A percentile compares a stretch with the other conserved stretches of the same genome.
Evolutionary conservation across 2,329 filamentous ascomycete genomes (phyloP).

Genomic region (Albophoma yamanashiensis): DNA sequence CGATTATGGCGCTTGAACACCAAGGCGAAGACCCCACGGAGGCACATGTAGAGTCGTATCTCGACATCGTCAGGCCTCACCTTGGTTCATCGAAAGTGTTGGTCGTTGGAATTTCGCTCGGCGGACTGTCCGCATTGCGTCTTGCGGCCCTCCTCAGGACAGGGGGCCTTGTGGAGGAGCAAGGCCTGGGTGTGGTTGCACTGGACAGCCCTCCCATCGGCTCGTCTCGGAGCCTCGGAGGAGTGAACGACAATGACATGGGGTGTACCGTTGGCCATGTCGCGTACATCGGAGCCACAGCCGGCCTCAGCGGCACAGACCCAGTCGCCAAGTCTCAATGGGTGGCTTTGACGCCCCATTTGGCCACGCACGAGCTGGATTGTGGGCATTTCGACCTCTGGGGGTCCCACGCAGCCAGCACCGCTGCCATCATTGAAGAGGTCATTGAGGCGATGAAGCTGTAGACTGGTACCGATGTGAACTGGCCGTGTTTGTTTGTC

Average conservation of each 20-base stretch:
- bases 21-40: not conserved
- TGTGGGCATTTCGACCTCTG: not conserved
- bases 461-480: not conserved
- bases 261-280: not conserved
- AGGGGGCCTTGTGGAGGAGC: not conserved
- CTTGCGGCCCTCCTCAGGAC: not conserved
- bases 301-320: not conserved
- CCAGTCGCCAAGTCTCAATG: not conserved
- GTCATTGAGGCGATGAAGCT: not conserved
- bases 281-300: not conserved
- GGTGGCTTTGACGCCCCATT: not conserved
- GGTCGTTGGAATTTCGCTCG: not conserved
- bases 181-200: not conserved
- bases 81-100: not conserved
- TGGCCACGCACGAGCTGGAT: not conserved
- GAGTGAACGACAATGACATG: not conserved
- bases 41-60: not conserved
- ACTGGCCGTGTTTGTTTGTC: not conserved
- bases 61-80: not conserved
- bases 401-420: not conserved
- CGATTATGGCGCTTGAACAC: constrained; percentile 1
- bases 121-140: not conserved
- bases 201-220: constrained; percentile 1
- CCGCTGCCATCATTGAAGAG: not conserved
- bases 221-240: not conserved